phyloP scores from a whole-genome alignment of 371 early-diverging fungal genomes.

The Mortierella sp. region DNA sequence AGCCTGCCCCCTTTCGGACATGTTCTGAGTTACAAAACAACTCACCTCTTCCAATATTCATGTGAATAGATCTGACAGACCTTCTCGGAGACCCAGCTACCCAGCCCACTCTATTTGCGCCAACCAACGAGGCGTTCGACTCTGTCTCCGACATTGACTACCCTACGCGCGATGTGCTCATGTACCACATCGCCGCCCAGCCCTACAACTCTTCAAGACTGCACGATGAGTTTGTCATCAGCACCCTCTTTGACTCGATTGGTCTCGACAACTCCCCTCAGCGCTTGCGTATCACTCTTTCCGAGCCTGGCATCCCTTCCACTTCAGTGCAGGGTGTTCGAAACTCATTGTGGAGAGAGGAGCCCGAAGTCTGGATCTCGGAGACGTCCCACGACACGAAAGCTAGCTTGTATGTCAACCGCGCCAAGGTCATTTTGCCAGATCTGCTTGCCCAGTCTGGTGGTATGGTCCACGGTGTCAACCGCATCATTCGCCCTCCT shows the following conservation, averaged over 20 bases:
- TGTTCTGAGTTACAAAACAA: neutral
- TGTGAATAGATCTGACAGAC: neutral
- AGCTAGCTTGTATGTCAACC: constrained; percentile 29
- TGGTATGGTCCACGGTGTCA: constrained; percentile 44
- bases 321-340: neutral
- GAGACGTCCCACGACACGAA: neutral
- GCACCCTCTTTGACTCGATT: constrained; percentile 33
- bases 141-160: constrained; percentile 39
- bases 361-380: constrained; percentile 26
- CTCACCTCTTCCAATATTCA: neutral
- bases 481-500: constrained; percentile 38
- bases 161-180: constrained; percentile 34
- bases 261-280: constrained; percentile 40
- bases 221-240: constrained; percentile 18
- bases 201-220: constrained; percentile 23
- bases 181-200: constrained; percentile 42
- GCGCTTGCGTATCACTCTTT: constrained; percentile 38
- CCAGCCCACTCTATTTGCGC: constrained; percentile 45
- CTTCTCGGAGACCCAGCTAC: neutral
- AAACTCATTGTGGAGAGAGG: constrained; percentile 10
- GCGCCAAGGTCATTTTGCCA: constrained; percentile 31
- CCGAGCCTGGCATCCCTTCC: constrained; percentile 28
- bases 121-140: constrained; percentile 51
- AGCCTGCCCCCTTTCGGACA: neutral
- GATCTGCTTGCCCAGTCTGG: constrained; percentile 33